Conservation (phyloP, 306 rosid genomes). For the Malus orientalis region DNA sequence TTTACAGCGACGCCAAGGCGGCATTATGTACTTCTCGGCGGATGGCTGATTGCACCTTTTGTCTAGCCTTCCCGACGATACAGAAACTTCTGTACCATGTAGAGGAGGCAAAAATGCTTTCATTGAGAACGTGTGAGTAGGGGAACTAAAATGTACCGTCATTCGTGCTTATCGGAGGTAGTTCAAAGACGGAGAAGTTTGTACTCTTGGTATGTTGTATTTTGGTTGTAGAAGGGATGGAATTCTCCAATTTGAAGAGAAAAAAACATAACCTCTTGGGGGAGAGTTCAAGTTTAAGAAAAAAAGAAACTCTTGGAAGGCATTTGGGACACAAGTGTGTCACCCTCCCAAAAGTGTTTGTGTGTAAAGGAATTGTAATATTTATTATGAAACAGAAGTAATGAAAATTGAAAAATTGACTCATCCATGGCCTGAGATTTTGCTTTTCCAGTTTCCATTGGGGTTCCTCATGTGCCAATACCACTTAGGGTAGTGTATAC, state of each 20-base stretch:
- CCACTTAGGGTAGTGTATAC: too few species aligned
- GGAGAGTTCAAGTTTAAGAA: neutral
- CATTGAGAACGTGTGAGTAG: neutral
- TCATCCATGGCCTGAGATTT: neutral
- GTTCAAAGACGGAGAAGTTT: slow-evolving; percentile 2
- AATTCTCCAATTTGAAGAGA: neutral
- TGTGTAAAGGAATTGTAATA: neutral
- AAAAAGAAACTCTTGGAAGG: neutral
- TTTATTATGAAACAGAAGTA: neutral
- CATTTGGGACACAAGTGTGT: neutral
- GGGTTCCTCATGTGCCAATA: neutral
- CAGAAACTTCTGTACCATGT: neutral
- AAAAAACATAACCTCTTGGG: neutral
- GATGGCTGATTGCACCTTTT: neutral
- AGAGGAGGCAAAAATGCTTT: slow-evolving; percentile 12
- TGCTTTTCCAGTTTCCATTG: neutral
- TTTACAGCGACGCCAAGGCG: neutral
- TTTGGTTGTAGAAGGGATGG: slow-evolving; percentile 2
- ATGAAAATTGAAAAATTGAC: neutral
- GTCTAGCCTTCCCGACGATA: neutral
- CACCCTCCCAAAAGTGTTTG: neutral
- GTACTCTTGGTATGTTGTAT: slow-evolving; percentile 9
- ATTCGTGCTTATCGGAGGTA: neutral
- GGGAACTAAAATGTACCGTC: slow-evolving; percentile 15
- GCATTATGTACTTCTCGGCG: neutral